These are phyloP conservation scores for Neonectria neomacrospora DNA, from an alignment of 2,329 filamentous ascomycete species.

Conservation along the genomic window DNA sequence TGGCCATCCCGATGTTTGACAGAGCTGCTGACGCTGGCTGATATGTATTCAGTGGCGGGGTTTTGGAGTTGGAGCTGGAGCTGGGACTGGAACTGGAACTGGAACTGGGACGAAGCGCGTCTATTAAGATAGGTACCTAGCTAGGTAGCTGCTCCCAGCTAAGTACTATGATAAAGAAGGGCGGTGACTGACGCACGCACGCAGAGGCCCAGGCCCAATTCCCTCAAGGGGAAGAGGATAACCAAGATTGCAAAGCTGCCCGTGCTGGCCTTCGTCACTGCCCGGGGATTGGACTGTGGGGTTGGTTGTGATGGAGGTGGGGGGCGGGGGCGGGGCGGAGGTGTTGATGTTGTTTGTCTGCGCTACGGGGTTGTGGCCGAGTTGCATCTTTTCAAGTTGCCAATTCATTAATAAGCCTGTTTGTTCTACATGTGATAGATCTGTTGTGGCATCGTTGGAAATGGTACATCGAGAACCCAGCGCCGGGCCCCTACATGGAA, in stretches of 20 bases:
- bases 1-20: slow-evolving; percentile 37
- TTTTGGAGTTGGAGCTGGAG: background rate
- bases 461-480: background rate
- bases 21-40: background rate
- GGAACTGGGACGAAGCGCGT: background rate
- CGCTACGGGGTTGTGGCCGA: slow-evolving; percentile 6
- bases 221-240: background rate
- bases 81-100: no score
- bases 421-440: background rate
- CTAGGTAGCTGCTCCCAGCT: no score
- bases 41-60: slow-evolving; percentile 12
- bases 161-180: background rate
- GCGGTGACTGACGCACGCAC: background rate
- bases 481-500: background rate
- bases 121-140: no score
- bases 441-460: background rate
- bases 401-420: no score
- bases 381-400: no score
- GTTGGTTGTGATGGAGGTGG: slow-evolving; percentile 23
- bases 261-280: background rate
- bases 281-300: slow-evolving; percentile 11
- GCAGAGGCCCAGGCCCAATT: background rate
- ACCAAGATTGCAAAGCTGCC: background rate
- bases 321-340: slow-evolving; percentile 11
- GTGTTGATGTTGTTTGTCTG: background rate